Evolutionary conservation across 1,139 yeast genomes (phyloP).

Genomic region (Hanseniaspora gamundiae): DNA sequence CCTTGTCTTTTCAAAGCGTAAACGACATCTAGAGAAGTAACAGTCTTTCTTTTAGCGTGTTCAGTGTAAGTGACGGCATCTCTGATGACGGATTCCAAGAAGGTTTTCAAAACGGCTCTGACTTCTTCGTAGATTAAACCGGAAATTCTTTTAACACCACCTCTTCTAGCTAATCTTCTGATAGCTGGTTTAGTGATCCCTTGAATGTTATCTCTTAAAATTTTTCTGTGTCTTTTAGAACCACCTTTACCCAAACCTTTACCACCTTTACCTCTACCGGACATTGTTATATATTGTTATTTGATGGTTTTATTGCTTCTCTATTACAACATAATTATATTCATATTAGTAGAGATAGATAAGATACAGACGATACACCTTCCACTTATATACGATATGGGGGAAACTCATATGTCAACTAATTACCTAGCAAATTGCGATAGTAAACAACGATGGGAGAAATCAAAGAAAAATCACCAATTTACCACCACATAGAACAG

Average conservation of each 20-base stretch:
- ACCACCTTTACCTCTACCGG: constrained; percentile 99
- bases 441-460: too few relatives aligned
- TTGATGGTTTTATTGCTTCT: constrained; percentile 7
- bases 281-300: constrained; percentile 39
- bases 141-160: constrained; percentile 99
- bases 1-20: constrained; percentile 99
- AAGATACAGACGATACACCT: too few relatives aligned
- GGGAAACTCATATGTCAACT: too few relatives aligned
- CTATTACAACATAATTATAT: too few relatives aligned
- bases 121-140: constrained; percentile 98
- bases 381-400: too few relatives aligned
- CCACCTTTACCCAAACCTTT: constrained; percentile 99
- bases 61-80: constrained; percentile 99
- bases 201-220: constrained; percentile 97
- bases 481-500: too few relatives aligned
- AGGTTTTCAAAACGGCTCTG: constrained; percentile 90
- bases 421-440: too few relatives aligned
- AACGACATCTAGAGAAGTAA: constrained; percentile 95
- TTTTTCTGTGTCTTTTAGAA: constrained; percentile 99
- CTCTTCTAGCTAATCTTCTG: constrained; percentile 99
- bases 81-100: constrained; percentile 94
- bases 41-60: constrained; percentile 99
- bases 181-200: constrained; percentile 99
- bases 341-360: too few relatives aligned
- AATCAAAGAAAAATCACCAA: too few relatives aligned